These are phyloP conservation scores for Ramicandelaber brevisporus DNA, from an alignment of 192 early-diverging fungal species.

Conservation along the genomic window DNA sequence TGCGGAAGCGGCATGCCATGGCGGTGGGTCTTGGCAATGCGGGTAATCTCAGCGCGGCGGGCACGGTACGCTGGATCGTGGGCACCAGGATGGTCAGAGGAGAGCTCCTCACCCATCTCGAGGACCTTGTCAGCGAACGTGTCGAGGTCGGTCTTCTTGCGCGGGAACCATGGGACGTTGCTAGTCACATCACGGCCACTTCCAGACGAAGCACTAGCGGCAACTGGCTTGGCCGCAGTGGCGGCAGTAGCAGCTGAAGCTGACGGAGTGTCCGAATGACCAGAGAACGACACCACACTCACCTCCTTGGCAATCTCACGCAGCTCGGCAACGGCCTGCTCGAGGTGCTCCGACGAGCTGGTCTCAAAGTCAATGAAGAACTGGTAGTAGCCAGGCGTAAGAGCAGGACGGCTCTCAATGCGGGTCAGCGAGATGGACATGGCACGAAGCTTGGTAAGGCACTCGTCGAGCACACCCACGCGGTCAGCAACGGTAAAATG, in stretches of 20 bases:
- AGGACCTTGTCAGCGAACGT: slow-evolving; percentile 76
- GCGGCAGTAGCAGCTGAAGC: slow-evolving; percentile 3
- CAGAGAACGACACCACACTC: too few relatives aligned
- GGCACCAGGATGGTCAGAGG: slow-evolving; percentile 83
- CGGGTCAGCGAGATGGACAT: slow-evolving; percentile 64
- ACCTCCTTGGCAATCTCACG: slow-evolving; percentile 43
- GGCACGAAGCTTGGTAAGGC: slow-evolving; percentile 40
- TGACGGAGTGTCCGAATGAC: slow-evolving; percentile 10
- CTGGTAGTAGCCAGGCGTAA: slow-evolving; percentile 68
- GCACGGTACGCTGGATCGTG: slow-evolving; percentile 60
- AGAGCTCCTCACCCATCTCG: slow-evolving; percentile 74
- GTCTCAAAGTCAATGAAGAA: slow-evolving; percentile 84
- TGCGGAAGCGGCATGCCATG: slow-evolving; percentile 51
- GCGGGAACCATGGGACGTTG: slow-evolving; percentile 87
- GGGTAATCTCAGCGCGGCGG: slow-evolving; percentile 59
- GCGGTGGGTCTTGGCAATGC: slow-evolving; percentile 52
- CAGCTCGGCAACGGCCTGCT: slow-evolving; percentile 29
- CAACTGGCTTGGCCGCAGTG: slow-evolving; percentile 1
- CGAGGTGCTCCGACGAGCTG: slow-evolving; percentile 24
- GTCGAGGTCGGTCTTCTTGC: slow-evolving; percentile 76
- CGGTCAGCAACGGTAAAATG: slow-evolving; percentile 60
- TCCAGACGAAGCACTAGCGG: too few relatives aligned
- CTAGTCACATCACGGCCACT: slow-evolving; percentile 2
- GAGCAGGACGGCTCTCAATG: slow-evolving; percentile 82
- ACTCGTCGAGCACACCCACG: slow-evolving; percentile 65